A percentile compares a stretch with the other conserved stretches of the same genome.
These are phyloP conservation scores for Babesia bovis DNA, from an alignment of 169 alveolate species.

Conservation along the genomic window DNA sequence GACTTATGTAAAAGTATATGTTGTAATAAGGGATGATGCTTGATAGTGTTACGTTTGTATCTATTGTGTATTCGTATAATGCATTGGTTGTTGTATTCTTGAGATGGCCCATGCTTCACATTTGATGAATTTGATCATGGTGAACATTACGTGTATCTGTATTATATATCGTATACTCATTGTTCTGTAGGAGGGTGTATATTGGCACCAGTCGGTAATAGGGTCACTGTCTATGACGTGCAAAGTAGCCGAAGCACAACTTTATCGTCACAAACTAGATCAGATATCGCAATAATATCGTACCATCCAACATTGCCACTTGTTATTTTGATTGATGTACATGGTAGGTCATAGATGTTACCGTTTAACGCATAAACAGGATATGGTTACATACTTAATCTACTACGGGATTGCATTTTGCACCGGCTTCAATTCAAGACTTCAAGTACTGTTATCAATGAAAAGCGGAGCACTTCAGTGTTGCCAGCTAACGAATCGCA, in stretches of 20 bases:
- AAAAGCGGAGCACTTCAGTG: slow-evolving; percentile 22
- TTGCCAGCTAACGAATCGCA: slow-evolving; percentile 66
- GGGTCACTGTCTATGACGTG: slow-evolving; percentile 79
- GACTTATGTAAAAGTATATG: too few species aligned
- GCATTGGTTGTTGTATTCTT: too few species aligned
- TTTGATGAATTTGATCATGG: too few species aligned
- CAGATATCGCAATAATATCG: slow-evolving; percentile 69
- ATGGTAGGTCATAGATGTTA: slow-evolving; percentile 38
- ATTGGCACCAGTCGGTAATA: slow-evolving; percentile 81
- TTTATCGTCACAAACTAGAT: slow-evolving; percentile 74
- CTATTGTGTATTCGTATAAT: too few species aligned
- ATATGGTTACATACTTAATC: slow-evolving; percentile 75
- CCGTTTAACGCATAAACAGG: slow-evolving; percentile 30
- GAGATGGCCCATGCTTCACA: too few species aligned
- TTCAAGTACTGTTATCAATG: slow-evolving; percentile 59
- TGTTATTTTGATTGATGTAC: slow-evolving; percentile 74
- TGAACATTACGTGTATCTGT: too few species aligned
- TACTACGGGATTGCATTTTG: slow-evolving; percentile 70
- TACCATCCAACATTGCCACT: slow-evolving; percentile 78
- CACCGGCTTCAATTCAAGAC: slow-evolving; percentile 74
- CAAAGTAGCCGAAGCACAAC: slow-evolving; percentile 74
- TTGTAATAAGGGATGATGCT: too few species aligned
- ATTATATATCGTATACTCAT: too few species aligned
- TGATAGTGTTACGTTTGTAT: too few species aligned
- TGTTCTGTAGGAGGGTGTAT: slow-evolving; percentile 66